Evolutionary conservation across 2,329 filamentous ascomycete species (phyloP).

Genomic region (Cladosporium oxysporum): DNA sequence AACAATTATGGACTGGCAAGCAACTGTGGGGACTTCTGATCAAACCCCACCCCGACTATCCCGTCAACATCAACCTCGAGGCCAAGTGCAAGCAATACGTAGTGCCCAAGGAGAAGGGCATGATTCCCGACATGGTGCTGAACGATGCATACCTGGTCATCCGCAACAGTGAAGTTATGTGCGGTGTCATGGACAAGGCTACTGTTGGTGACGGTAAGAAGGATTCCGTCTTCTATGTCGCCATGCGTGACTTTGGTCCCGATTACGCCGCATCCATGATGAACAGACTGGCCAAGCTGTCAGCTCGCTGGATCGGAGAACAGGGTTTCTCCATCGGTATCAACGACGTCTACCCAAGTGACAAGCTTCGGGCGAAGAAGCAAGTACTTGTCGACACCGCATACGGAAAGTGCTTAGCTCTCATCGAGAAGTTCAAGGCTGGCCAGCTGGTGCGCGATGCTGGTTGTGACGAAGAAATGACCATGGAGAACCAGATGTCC

Average conservation of each 20-base stretch:
- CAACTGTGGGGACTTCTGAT: conserved; percentile 92
- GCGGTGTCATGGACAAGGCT: conserved; percentile 95
- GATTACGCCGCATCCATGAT: conserved; percentile 86
- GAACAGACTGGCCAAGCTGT: conserved; percentile 90
- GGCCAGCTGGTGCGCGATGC: conserved; percentile 83
- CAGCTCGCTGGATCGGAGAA: conserved; percentile 83
- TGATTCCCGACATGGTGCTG: conserved; percentile 74
- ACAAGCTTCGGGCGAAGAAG: conserved; percentile 70
- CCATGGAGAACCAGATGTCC: conserved; percentile 85
- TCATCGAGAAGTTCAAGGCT: conserved; percentile 77
- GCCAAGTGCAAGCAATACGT: conserved; percentile 85
- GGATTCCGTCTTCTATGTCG: conserved; percentile 95
- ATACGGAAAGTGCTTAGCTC: conserved; percentile 77
- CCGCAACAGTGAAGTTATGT: conserved; percentile 96
- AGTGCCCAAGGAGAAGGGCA: conserved; percentile 56
- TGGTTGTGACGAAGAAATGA: conserved; percentile 88
- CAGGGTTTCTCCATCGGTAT: conserved; percentile 96
- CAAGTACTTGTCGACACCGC: conserved; percentile 73
- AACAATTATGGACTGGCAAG: conserved; percentile 92
- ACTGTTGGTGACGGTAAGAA: conserved; percentile 98
- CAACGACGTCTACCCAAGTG: conserved; percentile 85
- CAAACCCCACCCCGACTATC: conserved; percentile 81
- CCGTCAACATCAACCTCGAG: conserved; percentile 86
- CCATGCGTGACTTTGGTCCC: conserved; percentile 90
- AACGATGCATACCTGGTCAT: conserved; percentile 86